These are phyloP conservation scores for Helenozyma rhizophorensis DNA, from an alignment of 805 yeast species.

Conservation along the genomic window DNA sequence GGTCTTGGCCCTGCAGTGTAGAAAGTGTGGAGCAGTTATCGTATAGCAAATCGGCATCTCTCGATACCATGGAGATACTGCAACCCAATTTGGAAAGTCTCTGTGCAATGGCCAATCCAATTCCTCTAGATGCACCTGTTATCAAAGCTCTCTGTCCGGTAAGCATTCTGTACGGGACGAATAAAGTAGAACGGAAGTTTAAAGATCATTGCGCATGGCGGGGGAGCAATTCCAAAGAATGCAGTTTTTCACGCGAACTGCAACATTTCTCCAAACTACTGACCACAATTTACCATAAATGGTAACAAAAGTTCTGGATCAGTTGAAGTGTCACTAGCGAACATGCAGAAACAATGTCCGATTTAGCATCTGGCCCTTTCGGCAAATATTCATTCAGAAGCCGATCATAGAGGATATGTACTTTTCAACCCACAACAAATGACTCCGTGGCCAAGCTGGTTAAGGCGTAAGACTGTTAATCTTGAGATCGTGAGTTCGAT, in stretches of 20 bases:
- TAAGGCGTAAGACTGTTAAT: constrained; percentile 36
- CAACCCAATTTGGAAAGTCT: constrained; percentile 50
- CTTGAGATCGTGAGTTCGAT: constrained; percentile 35
- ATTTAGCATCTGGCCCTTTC: too few species aligned
- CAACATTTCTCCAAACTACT: too few species aligned
- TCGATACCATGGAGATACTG: constrained; percentile 46
- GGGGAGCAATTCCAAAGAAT: too few species aligned
- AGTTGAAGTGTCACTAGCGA: too few species aligned
- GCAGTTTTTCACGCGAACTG: too few species aligned
- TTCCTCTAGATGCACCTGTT: constrained; percentile 70
- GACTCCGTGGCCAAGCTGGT: constrained; percentile 30
- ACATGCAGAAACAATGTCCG: too few species aligned
- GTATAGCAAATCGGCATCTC: constrained; percentile 37
- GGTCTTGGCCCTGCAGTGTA: background rate
- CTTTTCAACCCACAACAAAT: constrained; percentile 1
- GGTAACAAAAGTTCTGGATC: too few species aligned
- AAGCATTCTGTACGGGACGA: too few species aligned
- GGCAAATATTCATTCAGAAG: too few species aligned
- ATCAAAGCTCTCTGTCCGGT: constrained; percentile 42
- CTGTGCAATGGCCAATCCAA: constrained; percentile 56
- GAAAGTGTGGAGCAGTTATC: constrained; percentile 17
- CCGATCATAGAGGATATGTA: background rate
- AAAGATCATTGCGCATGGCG: too few species aligned
- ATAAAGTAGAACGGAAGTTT: too few species aligned
- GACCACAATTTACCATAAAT: too few species aligned